Evolutionary conservation across 1,139 yeast genomes (phyloP), one percentile per base, ranked within the genome.

Genomic region (Geotrichum reessii): DNA sequence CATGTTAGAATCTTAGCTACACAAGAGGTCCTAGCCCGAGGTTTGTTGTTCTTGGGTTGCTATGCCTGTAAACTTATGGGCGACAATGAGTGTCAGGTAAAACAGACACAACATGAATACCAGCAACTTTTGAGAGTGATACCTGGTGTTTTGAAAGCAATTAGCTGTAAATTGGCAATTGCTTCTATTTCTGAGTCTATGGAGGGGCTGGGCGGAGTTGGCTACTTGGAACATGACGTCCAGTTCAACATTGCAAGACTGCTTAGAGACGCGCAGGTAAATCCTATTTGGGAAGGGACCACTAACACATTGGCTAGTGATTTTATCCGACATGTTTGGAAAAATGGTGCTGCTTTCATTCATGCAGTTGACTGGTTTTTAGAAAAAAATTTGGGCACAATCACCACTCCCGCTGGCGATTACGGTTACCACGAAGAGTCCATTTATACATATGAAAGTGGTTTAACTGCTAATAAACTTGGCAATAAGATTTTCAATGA

Each of bases 221-320:
- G 73, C 19, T 70, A 70, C 54, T 58, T 71, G 52, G 73, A 69
- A 56, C 69, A 68, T 55, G 73, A 71, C 47, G 64, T 67, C 1
- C 63, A 62, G 44, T 58, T 68, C 59, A 69, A 70, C 52, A 66
- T 70, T 52, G 73, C 67, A 1, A 58, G 71, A 1, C 59, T 70
- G 3, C 58, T 63, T 47, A 62, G 72, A n/a, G 73, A 70, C 52
- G 61, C 69, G 2, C 72, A 70, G 58, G 73, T 70, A 7, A 67
- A 67, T 27, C 62, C 70, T 25, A 71, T 70, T 46, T 70, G 73
- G 73, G 73, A 70, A 55, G 73, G 73, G 7, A 70, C 73, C 6
- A 70, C 73, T n/a, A 70, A 70, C 47, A 72, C 70, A 7, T 63
- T 70, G 50, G 63, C 67, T 28, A 70, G 67, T 50, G 73, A 69